A percentile compares a stretch with the other conserved stretches of the same genome.
Conservation (phyloP, 495 filamentous ascomycete genomes). For the Penicillium alfredii region DNA sequence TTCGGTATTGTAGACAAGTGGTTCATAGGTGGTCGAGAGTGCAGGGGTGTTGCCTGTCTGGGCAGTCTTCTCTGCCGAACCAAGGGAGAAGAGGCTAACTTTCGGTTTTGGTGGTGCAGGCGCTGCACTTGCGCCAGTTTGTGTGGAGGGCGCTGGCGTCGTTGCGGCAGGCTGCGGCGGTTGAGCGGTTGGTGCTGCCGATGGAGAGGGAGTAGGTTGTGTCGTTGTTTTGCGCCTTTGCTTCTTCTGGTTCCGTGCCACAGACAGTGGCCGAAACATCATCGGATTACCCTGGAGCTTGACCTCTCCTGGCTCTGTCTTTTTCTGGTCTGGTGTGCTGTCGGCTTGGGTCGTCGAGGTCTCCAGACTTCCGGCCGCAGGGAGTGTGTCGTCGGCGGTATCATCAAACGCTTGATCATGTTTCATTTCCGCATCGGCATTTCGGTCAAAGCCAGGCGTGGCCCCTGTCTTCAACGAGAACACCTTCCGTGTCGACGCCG, state of each 20-base stretch:
- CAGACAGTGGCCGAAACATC: constrained; percentile 85
- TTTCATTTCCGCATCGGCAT: constrained; percentile 40
- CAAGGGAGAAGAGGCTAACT: constrained; percentile 57
- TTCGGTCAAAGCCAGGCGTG: constrained; percentile 68
- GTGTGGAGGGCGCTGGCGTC: constrained; percentile 10
- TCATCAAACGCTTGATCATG: constrained; percentile 20
- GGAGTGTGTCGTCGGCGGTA: constrained; percentile 15
- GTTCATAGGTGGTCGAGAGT: constrained; percentile 36
- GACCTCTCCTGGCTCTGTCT: constrained; percentile 43
- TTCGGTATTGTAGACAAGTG: constrained; percentile 41
- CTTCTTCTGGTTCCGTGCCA: constrained; percentile 63
- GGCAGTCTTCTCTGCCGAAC: constrained; percentile 19
- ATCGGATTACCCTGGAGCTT: constrained; percentile 70
- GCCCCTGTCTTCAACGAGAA: constrained; percentile 76
- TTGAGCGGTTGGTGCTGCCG: constrained; percentile 7
- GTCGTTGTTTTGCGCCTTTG: constrained; percentile 43
- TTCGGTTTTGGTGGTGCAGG: constrained; percentile 42
- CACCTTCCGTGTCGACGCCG: constrained; percentile 27
- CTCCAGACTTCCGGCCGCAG: constrained; percentile 17
- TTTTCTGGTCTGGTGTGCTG: constrained; percentile 11
- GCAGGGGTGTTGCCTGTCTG: constrained; percentile 6
- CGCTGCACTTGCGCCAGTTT: constrained; percentile 8
- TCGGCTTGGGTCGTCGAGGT: constrained; percentile 3
- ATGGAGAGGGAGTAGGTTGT: constrained; percentile 10
- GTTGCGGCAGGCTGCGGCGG: not conserved